A percentile compares a stretch with the other conserved stretches of the same genome.
Evolutionary conservation across 2,329 filamentous ascomycete species (phyloP).

Genomic region (Thelonectria rubi): DNA sequence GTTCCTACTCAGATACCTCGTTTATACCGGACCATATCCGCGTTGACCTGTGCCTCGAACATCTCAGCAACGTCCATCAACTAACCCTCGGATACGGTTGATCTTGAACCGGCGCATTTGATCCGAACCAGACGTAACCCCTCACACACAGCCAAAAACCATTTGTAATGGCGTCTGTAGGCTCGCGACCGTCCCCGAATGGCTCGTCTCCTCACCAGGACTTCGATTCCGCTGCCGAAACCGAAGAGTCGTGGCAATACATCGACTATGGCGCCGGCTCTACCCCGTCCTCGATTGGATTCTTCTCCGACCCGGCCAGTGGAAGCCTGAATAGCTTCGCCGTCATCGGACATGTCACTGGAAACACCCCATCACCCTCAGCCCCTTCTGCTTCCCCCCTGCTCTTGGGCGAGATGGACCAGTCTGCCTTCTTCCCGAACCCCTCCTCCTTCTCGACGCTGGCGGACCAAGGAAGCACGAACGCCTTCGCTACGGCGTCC

Average conservation of each 20-base stretch:
- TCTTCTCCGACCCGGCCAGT: slow-evolving; percentile 61
- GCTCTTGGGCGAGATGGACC: slow-evolving; percentile 51
- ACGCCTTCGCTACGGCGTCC: slow-evolving; percentile 44
- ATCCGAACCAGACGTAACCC: background rate
- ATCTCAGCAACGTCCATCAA: background rate
- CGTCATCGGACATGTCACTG: slow-evolving; percentile 52
- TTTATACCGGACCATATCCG: background rate
- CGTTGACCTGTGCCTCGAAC: background rate
- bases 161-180: slow-evolving; percentile 50
- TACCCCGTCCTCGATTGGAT: slow-evolving; percentile 52
- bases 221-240: slow-evolving; percentile 50
- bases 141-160: background rate
- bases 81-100: background rate
- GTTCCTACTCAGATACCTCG: background rate
- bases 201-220: slow-evolving; percentile 49
- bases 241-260: slow-evolving; percentile 58
- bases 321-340: slow-evolving; percentile 62
- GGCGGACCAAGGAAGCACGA: slow-evolving; percentile 33
- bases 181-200: slow-evolving; percentile 52
- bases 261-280: slow-evolving; percentile 50
- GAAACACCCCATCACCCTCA: slow-evolving; percentile 42
- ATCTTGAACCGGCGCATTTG: background rate
- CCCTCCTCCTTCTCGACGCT: slow-evolving; percentile 45
- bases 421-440: slow-evolving; percentile 46
- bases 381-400: slow-evolving; percentile 53